Percentiles rank a stretch among this genome's conserved stretches.
phyloP scores from a whole-genome alignment of 1,284 basidiomycete species.

The Cryptococcus floricola region DNA sequence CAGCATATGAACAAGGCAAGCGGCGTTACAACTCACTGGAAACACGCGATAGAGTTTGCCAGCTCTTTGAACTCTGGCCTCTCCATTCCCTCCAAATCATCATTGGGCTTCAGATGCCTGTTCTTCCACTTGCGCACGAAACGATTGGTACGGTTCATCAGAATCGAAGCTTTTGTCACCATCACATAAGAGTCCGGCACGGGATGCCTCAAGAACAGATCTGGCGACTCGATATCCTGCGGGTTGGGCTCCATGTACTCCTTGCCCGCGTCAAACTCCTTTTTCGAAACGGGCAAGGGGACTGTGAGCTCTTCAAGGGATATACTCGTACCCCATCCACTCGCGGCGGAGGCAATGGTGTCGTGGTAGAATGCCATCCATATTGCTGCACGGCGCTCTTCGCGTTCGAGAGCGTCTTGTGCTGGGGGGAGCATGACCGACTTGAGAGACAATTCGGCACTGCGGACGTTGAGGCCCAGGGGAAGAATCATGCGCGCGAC shows the following conservation, averaged over 20 bases:
- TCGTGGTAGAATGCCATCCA: constrained; percentile 48
- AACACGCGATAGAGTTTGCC: constrained; percentile 41
- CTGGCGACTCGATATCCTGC: constrained; percentile 44
- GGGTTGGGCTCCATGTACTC: constrained; percentile 40
- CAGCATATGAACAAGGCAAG: neutral
- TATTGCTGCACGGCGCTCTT: constrained; percentile 42
- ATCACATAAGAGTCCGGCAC: constrained; percentile 44
- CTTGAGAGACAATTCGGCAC: constrained; percentile 42
- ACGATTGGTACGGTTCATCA: constrained; percentile 35
- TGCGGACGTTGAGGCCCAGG: constrained; percentile 44
- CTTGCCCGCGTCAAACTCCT: constrained; percentile 28
- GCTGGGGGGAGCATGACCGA: constrained; percentile 44
- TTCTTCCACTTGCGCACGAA: constrained; percentile 47
- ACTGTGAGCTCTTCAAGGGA: constrained; percentile 44
- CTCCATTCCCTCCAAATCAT: constrained; percentile 44
- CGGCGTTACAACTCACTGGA: constrained; percentile 29
- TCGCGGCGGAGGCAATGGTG: constrained; percentile 16
- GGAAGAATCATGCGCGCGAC: constrained; percentile 45
- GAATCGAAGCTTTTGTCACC: constrained; percentile 33
- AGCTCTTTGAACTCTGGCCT: constrained; percentile 45
- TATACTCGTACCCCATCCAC: constrained; percentile 46
- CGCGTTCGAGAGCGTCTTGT: constrained; percentile 44
- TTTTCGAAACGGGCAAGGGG: constrained; percentile 36
- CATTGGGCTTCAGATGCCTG: constrained; percentile 36
- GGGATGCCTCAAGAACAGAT: constrained; percentile 47